Base-by-base conservation (phyloP, 2,329 filamentous ascomycete genomes). In the Parafenestella ontariensis region DNA sequence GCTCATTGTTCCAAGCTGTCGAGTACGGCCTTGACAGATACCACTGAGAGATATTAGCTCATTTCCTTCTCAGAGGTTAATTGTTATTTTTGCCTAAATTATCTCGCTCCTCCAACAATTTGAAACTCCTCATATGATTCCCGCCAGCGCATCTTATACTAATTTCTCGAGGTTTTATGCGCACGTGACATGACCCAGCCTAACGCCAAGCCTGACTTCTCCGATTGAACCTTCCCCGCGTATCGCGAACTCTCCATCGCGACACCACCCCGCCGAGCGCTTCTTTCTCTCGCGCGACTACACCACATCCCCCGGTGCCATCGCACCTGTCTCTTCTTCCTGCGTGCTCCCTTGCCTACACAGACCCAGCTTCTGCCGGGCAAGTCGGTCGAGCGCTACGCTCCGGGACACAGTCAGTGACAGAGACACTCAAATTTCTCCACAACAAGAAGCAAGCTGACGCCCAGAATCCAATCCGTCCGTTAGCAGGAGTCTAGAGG, bases 351-450 rank as follows among this genome's bases (percentile, higher is more conserved):
- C 56, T 58, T 67, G 59, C 58, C 64, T 64, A 49, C 56, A 40
- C 52, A 61, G 48, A 56, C 59, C 56, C 59, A 59, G 54, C 58
- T 57, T 58, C 47, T 41, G 52, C 52, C 50, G 55, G 56, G 59
- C 59, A 66, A 59, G 62, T 61, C 52, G 58, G 59, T 61, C 48
- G 57, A 65, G 53, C 60, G 52, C 60, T 62, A 57, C 59, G 55
- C 59, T 64, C 47, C 56, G 65, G 66, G 68, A 69, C 63, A 69
- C 68, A 74, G 71, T 74, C 70, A 74, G 72, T 74, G 66, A 68
- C 62, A 70, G 64, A 69, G 68, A 66, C 64, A 68, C 63, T 70
- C 59, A 62, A 56, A 54, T 61, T 54, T 58, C 54, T 46, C 56
- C 47, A 47, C 59, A 60, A 52, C 39, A 67, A 72, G 64, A 70